A percentile compares a stretch with the other conserved stretches of the same genome.
These are phyloP conservation scores for Aphanoascus verrucosus DNA, from an alignment of 2,329 filamentous ascomycete species.

Conservation along the genomic window DNA sequence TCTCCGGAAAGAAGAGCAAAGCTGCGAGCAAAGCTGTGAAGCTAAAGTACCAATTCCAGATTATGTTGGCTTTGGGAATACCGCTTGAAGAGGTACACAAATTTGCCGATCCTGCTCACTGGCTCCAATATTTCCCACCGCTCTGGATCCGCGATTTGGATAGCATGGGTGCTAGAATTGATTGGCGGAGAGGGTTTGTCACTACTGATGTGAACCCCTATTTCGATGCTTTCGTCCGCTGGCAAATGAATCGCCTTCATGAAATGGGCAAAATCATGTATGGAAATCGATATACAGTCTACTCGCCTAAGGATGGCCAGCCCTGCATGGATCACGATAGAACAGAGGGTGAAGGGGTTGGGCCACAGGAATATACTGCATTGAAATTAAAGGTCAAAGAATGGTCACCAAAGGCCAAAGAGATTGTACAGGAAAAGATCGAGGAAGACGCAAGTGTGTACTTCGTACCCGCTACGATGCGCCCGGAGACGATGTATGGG, in stretches of 20 bases:
- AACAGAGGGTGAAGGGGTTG: constrained; percentile 67
- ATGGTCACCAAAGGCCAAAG: constrained; percentile 68
- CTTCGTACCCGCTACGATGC: constrained; percentile 81
- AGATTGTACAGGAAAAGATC: constrained; percentile 64
- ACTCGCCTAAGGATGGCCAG: constrained; percentile 80
- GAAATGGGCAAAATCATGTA: constrained; percentile 89
- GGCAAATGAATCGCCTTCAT: constrained; percentile 92
- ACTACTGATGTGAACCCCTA: constrained; percentile 96
- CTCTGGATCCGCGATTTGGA: constrained; percentile 65
- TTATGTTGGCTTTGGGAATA: constrained; percentile 85
- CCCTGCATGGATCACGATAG: constrained; percentile 83
- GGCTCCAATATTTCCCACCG: constrained; percentile 87
- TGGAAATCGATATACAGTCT: constrained; percentile 85
- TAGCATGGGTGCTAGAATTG: constrained; percentile 74
- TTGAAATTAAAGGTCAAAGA: constrained; percentile 84
- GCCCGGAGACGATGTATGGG: constrained; percentile 98
- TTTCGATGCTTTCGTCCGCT: constrained; percentile 88
- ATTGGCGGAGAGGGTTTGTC: constrained; percentile 86
- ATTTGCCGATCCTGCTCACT: constrained; percentile 83
- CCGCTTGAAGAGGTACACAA: constrained; percentile 79
- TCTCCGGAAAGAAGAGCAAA: constrained; percentile 86
- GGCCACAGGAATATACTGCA: constrained; percentile 83
- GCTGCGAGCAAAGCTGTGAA: constrained; percentile 80
- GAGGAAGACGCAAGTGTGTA: constrained; percentile 70
- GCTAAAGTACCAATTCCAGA: constrained; percentile 92